These are phyloP conservation scores for Botryotinia calthae DNA, from an alignment of 2,329 filamentous ascomycete genomes.

Conservation along the genomic window DNA sequence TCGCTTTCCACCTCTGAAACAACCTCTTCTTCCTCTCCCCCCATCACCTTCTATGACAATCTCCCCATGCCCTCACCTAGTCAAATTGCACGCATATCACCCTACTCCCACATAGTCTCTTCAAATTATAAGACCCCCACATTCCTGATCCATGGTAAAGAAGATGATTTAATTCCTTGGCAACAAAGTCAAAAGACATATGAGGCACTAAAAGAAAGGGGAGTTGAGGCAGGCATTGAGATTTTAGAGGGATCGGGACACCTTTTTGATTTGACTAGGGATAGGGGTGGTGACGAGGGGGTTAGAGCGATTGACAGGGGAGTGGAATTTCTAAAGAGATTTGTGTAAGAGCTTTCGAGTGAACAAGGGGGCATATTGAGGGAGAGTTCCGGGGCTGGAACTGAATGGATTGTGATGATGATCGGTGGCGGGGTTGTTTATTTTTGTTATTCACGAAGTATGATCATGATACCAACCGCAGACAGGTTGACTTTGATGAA, in stretches of 20 bases:
- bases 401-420: not conserved
- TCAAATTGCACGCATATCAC: slow-evolving; percentile 30
- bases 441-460: not conserved
- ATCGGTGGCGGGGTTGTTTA: not conserved
- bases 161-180: slow-evolving; percentile 41
- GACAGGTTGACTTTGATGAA: not conserved
- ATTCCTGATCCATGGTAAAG: slow-evolving; percentile 37
- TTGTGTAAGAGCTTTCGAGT: not conserved
- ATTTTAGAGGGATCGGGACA: slow-evolving; percentile 4
- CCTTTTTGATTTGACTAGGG: slow-evolving; percentile 19
- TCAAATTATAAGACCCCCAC: slow-evolving; percentile 40
- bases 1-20: not conserved
- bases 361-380: not conserved
- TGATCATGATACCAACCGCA: not conserved
- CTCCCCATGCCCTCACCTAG: not conserved
- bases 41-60: not conserved
- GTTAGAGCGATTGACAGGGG: not conserved
- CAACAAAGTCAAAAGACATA: slow-evolving; percentile 33
- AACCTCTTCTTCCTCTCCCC: too few relatives aligned
- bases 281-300: slow-evolving; percentile 4
- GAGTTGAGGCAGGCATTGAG: slow-evolving; percentile 19
- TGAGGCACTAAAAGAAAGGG: slow-evolving; percentile 29
- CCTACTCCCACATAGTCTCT: slow-evolving; percentile 37
- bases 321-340: slow-evolving; percentile 10
- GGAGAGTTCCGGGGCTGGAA: not conserved